phyloP scores from a whole-genome alignment of 306 rosid genomes.

The Cicer cuneatum region DNA sequence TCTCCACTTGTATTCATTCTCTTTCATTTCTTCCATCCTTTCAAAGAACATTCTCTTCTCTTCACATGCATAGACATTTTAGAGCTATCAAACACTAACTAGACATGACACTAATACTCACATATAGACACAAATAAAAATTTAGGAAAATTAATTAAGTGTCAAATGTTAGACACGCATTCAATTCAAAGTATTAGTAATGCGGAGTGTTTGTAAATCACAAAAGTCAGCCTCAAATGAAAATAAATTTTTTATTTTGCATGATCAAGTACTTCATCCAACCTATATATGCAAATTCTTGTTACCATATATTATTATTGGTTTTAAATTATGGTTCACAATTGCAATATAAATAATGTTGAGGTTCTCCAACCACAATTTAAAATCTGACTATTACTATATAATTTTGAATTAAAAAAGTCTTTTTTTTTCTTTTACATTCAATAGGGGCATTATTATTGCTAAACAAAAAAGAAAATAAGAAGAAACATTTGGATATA shows the following conservation, averaged over 20 bases:
- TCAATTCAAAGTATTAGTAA: no score
- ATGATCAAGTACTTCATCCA: neutral
- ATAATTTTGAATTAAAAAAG: neutral
- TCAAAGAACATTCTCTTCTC: slow-evolving; percentile 47
- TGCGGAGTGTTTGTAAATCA: neutral
- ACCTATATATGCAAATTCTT: slow-evolving; percentile 19
- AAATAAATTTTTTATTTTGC: neutral
- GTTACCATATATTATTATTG: neutral
- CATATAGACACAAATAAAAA: no score
- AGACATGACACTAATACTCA: no score
- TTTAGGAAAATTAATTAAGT: no score
- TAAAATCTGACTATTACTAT: no score
- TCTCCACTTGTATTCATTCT: slow-evolving; percentile 42
- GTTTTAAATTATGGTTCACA: neutral
- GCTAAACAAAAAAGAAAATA: neutral
- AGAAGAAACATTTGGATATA: slow-evolving; percentile 7
- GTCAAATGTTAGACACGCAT: no score
- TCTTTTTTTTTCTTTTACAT: slow-evolving; percentile 20
- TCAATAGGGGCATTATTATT: slow-evolving; percentile 23
- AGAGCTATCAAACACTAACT: no score
- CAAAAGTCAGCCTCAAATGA: neutral
- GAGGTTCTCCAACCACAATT: no score
- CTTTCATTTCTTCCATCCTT: slow-evolving; percentile 25
- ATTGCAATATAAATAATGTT: neutral
- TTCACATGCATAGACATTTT: slow-evolving; percentile 26